Conservation (phyloP, 495 filamentous ascomycete species). For the Wilcoxina mikolae region DNA sequence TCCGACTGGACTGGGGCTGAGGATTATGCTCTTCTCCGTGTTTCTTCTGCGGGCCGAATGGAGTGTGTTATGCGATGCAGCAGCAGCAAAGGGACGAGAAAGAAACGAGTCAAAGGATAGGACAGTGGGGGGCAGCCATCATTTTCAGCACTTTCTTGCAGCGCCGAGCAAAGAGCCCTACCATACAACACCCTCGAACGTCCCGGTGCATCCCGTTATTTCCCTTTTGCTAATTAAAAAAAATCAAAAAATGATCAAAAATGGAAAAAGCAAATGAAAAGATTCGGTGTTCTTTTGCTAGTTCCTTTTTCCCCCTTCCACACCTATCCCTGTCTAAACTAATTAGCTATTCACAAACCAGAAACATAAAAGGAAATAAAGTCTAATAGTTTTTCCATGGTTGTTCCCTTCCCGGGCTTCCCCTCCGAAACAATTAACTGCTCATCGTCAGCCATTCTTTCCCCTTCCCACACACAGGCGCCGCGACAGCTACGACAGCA, state of each 20-base stretch:
- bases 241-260: neutral
- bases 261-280: neutral
- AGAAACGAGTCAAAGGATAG: neutral
- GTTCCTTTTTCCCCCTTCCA: neutral
- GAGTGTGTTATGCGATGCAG: neutral
- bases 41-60: neutral
- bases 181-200: conserved; percentile 2
- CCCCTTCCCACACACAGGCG: no score
- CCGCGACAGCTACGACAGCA: no score
- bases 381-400: neutral
- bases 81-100: neutral
- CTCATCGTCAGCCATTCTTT: no score
- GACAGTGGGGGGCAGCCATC: neutral
- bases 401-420: neutral
- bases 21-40: neutral
- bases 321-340: neutral
- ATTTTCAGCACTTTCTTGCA: conserved; percentile 10
- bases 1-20: neutral
- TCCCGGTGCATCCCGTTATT: neutral
- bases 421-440: no score
- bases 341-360: neutral
- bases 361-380: neutral
- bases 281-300: neutral
- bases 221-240: neutral
- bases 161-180: neutral